phyloP scores from a whole-genome alignment of 176 grass and related monocot genomes.

The Dendrocalamus sinicus region DNA sequence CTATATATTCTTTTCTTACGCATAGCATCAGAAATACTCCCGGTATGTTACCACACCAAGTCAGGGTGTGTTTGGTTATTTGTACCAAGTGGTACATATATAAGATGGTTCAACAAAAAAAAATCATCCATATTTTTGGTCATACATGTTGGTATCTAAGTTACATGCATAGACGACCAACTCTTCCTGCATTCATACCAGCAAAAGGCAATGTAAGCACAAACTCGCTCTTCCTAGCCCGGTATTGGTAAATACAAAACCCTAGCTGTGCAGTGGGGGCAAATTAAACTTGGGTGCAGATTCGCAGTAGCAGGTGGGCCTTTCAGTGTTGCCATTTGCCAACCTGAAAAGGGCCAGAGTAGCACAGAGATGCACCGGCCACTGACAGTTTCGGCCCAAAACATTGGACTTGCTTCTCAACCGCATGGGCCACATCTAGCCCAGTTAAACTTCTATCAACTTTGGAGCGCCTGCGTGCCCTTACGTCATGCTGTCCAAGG shows the following conservation, averaged over 20 bases:
- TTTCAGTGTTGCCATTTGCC: neutral
- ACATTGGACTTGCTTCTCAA: neutral
- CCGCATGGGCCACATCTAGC: neutral
- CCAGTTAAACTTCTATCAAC: neutral
- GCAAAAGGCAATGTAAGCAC: neutral
- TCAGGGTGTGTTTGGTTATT: neutral
- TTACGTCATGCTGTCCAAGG: neutral
- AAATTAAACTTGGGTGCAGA: neutral
- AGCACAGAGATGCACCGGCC: neutral
- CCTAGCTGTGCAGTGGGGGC: too few species aligned
- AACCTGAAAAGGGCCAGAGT: neutral
- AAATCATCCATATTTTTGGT: too few species aligned
- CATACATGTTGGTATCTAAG: too few species aligned
- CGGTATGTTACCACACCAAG: too few species aligned
- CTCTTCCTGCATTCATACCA: neutral
- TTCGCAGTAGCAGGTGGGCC: neutral
- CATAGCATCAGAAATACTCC: too few species aligned
- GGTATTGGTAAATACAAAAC: neutral
- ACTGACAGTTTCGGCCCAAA: neutral
- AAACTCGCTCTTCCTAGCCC: too few species aligned
- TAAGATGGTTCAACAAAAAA: too few species aligned
- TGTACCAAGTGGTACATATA: neutral
- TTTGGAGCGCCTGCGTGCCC: neutral
- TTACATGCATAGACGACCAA: neutral
- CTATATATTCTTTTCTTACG: too few species aligned